A percentile compares a stretch with the other conserved stretches of the same genome.
Evolutionary conservation across 2,329 filamentous ascomycete genomes (phyloP).

Genomic region (Rutstroemia sp.): DNA sequence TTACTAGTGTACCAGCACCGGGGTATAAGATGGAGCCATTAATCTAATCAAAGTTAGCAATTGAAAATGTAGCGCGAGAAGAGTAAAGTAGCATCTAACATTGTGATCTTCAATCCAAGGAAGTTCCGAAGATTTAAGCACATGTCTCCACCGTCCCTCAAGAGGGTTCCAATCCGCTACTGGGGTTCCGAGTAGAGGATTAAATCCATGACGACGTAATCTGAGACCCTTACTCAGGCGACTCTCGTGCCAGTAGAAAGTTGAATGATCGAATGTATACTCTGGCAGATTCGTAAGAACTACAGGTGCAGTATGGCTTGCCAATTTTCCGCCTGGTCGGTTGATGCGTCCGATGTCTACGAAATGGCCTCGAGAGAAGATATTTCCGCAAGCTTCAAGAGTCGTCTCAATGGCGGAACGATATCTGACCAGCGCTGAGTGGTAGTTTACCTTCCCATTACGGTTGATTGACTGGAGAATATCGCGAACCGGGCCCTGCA

Average conservation of each 20-base stretch:
- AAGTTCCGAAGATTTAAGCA: slow-evolving; percentile 20
- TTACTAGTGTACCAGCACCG: slow-evolving; percentile 25
- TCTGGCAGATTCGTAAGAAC: slow-evolving; percentile 38
- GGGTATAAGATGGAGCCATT: slow-evolving; percentile 24
- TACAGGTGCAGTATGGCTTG: neutral
- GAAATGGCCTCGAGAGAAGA: slow-evolving; percentile 1
- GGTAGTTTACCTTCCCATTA: neutral
- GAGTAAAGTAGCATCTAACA: slow-evolving; percentile 1
- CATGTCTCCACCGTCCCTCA: slow-evolving; percentile 27
- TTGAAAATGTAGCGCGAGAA: neutral
- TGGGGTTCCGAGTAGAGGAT: slow-evolving; percentile 28
- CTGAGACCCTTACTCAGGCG: slow-evolving; percentile 38
- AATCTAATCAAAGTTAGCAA: neutral
- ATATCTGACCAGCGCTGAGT: neutral
- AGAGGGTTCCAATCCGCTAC: slow-evolving; percentile 15
- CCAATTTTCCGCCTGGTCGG: neutral
- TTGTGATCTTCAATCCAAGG: slow-evolving; percentile 29
- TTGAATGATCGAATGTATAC: slow-evolving; percentile 47
- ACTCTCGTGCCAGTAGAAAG: slow-evolving; percentile 45
- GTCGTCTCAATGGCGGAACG: neutral
- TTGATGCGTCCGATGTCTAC: slow-evolving; percentile 8
- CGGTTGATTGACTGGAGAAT: neutral
- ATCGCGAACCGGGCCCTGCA: slow-evolving; percentile 1
- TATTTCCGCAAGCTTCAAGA: neutral
- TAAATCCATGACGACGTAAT: slow-evolving; percentile 36